Conservation (phyloP, 305 asterid species). For the Fraxinus dipetala region DNA sequence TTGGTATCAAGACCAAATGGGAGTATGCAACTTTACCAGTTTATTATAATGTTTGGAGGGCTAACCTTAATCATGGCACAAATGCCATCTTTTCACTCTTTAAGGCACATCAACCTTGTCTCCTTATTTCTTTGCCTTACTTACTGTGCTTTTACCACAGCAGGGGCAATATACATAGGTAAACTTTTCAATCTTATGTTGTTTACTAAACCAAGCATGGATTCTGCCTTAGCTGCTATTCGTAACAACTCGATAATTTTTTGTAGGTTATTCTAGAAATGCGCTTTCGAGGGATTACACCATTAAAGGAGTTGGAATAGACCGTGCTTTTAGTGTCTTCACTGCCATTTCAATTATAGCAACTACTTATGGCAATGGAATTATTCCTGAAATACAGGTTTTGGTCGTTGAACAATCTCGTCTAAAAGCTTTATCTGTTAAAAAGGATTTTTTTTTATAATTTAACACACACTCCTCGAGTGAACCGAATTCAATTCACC, state of each 20-base stretch:
- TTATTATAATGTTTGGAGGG: slow-evolving; percentile 50
- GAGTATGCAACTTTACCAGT: slow-evolving; percentile 58
- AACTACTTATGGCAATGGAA: slow-evolving; percentile 63
- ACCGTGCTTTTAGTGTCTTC: slow-evolving; percentile 46
- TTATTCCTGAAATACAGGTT: slow-evolving; percentile 72
- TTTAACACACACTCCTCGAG: not conserved
- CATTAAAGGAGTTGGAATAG: slow-evolving; percentile 26
- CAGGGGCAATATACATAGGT: slow-evolving; percentile 55
- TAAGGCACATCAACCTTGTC: slow-evolving; percentile 62
- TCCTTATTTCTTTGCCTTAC: slow-evolving; percentile 52
- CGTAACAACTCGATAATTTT: no score
- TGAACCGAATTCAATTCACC: not conserved
- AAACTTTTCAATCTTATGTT: not conserved
- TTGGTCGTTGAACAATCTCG: not conserved
- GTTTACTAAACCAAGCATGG: not conserved
- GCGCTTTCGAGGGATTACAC: slow-evolving; percentile 49
- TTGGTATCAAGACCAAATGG: slow-evolving; percentile 47
- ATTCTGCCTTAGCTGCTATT: not conserved
- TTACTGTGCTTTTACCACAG: slow-evolving; percentile 51
- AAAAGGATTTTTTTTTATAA: no score
- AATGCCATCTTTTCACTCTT: slow-evolving; percentile 75
- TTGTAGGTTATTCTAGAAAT: slow-evolving; percentile 44
- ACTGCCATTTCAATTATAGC: slow-evolving; percentile 58
- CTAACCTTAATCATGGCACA: slow-evolving; percentile 57
- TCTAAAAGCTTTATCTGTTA: not conserved